Conservation (phyloP, 345 rosid genomes). For the Murraya paniculata region DNA sequence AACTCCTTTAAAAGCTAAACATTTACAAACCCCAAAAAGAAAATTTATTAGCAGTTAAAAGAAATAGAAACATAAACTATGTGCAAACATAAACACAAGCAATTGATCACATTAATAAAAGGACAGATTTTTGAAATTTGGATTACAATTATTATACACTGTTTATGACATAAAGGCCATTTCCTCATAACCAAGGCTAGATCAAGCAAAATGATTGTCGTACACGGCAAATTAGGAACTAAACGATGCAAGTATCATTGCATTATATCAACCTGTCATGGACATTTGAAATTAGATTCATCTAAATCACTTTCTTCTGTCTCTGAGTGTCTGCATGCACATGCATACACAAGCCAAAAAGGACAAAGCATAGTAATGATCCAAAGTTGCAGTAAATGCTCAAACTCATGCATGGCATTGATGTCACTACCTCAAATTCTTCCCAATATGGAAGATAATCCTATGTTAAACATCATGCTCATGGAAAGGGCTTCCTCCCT, state of each 20-base stretch:
- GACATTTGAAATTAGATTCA: neutral
- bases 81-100: neutral
- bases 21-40: slow-evolving; percentile 18
- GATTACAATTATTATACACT: neutral
- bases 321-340: neutral
- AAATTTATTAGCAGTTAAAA: slow-evolving; percentile 8
- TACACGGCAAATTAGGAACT: neutral
- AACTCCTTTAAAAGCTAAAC: slow-evolving; percentile 63
- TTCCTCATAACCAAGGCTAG: neutral
- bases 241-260: neutral
- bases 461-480: neutral
- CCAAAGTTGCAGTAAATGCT: neutral
- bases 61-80: neutral
- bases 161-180: neutral
- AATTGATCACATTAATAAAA: neutral
- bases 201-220: neutral
- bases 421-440: neutral
- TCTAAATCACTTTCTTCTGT: neutral
- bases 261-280: neutral
- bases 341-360: too few relatives aligned
- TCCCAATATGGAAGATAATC: neutral
- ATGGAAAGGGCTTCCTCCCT: neutral
- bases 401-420: neutral
- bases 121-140: neutral
- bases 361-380: neutral